These are phyloP conservation scores for Xanthoconium purpureum DNA, from an alignment of 768 basidiomycete genomes.

Conservation along the genomic window DNA sequence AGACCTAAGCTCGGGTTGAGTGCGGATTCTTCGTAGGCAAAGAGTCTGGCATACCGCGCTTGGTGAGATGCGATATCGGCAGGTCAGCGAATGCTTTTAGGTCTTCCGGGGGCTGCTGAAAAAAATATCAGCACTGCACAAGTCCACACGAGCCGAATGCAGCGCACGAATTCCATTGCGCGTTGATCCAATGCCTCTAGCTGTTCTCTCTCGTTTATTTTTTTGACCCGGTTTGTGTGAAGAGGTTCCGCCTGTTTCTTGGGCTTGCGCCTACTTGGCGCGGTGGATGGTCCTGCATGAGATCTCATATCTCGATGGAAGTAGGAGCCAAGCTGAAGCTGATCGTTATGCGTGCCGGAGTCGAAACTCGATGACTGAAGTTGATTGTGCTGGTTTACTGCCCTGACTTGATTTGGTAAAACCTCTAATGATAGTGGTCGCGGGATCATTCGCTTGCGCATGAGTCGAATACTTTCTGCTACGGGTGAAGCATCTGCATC, in stretches of 20 bases:
- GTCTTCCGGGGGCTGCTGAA: conserved; percentile 49
- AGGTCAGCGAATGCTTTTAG: conserved; percentile 63
- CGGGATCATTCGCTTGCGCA: too few relatives aligned
- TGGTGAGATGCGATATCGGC: conserved; percentile 74
- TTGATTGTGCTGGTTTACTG: not conserved
- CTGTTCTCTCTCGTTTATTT: conserved; percentile 45
- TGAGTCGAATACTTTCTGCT: not conserved
- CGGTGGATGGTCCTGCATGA: conserved; percentile 18
- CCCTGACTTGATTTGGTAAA: not conserved
- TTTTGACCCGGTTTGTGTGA: conserved; percentile 37
- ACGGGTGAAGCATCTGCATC: not conserved
- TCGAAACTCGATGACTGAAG: not conserved
- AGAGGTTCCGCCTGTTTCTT: conserved; percentile 15
- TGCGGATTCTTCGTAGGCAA: not conserved
- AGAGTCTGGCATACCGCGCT: conserved; percentile 49
- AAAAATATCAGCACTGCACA: conserved; percentile 11
- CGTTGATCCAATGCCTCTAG: conserved; percentile 48
- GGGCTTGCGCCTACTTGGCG: conserved; percentile 6
- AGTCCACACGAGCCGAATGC: not conserved
- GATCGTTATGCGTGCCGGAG: too few relatives aligned
- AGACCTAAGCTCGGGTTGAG: conserved; percentile 50
- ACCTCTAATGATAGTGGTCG: not conserved
- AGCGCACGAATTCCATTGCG: conserved; percentile 50
- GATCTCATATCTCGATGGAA: conserved; percentile 12
- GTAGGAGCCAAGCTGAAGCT: not conserved